phyloP scores from a whole-genome alignment of 176 grass and related monocot genomes.

The Aechmea fasciata region DNA sequence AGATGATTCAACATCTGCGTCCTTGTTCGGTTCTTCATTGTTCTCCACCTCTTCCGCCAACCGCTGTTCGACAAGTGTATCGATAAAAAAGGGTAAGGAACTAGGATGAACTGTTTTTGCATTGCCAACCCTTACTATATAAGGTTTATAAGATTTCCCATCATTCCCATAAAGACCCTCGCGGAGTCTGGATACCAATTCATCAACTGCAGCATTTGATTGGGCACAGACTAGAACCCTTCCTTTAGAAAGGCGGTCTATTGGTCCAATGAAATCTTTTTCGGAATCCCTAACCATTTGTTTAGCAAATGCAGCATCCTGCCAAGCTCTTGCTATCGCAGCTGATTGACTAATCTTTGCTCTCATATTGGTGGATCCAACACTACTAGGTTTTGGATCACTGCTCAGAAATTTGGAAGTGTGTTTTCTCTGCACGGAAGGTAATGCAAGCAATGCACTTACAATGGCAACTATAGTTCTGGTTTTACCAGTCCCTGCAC shows the following conservation, averaged over 20 bases:
- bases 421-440: slow-evolving; percentile 20
- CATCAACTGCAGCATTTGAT: slow-evolving; percentile 95
- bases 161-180: slow-evolving; percentile 65
- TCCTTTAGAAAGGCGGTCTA: slow-evolving; percentile 47
- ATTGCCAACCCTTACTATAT: slow-evolving; percentile 90
- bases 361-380: slow-evolving; percentile 43
- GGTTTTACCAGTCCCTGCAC: slow-evolving; percentile 87
- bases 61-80: slow-evolving; percentile 86
- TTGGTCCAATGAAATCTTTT: slow-evolving; percentile 39
- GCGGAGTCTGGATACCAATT: slow-evolving; percentile 80
- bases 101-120: slow-evolving; percentile 81
- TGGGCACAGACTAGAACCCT: slow-evolving; percentile 84
- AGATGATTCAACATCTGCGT: slow-evolving; percentile 46
- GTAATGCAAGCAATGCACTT: slow-evolving; percentile 75
- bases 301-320: slow-evolving; percentile 75
- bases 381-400: slow-evolving; percentile 10
- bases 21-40: slow-evolving; percentile 38
- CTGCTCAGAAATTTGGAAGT: slow-evolving; percentile 34
- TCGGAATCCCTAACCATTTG: slow-evolving; percentile 54
- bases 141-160: slow-evolving; percentile 71
- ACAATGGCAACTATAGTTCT: slow-evolving; percentile 79
- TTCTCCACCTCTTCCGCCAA: slow-evolving; percentile 52
- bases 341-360: slow-evolving; percentile 49
- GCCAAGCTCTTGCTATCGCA: slow-evolving; percentile 76
- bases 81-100: slow-evolving; percentile 80